Evolutionary conservation across 148 eudicot species (phyloP).

Genomic region (Cornus florida): DNA sequence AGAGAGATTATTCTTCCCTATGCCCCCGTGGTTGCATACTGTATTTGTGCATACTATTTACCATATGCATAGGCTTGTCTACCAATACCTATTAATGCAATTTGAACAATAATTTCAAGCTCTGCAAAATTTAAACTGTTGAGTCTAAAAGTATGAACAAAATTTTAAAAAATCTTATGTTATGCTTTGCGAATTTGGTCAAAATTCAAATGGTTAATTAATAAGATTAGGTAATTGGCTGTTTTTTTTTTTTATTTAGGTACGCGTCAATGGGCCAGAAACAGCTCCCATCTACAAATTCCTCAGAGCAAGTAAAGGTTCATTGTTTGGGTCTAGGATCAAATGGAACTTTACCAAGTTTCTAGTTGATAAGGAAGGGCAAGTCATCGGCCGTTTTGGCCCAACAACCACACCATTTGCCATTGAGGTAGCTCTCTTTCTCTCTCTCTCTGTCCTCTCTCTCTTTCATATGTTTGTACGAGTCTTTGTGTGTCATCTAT

Average conservation of each 20-base stretch:
- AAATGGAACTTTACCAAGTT: conserved; percentile 96
- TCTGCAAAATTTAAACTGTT: neutral
- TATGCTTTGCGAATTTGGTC: neutral
- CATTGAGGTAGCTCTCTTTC: conserved; percentile 51
- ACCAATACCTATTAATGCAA: too few species aligned
- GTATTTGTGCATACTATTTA: too few species aligned
- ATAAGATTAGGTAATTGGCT: neutral
- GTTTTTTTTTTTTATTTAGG: conserved; percentile 28
- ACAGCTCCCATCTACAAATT: conserved; percentile 72
- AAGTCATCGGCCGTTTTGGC: conserved; percentile 55
- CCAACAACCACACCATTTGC: conserved; percentile 49
- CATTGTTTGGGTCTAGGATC: conserved; percentile 51
- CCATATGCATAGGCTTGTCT: too few species aligned
- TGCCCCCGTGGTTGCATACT: too few species aligned
- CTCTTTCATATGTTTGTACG: neutral
- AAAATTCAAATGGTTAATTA: neutral
- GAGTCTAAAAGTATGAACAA: neutral
- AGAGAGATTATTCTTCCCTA: too few species aligned
- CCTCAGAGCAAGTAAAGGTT: conserved; percentile 57
- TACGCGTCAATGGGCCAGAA: conserved; percentile 61
- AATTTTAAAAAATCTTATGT: neutral
- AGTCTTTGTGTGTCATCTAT: neutral
- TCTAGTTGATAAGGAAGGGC: conserved; percentile 73
- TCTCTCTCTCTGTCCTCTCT: neutral
- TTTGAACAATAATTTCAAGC: neutral